These are phyloP conservation scores for Arthrobotrys sinensis DNA, from an alignment of 2,329 filamentous ascomycete genomes.

Conservation along the genomic window DNA sequence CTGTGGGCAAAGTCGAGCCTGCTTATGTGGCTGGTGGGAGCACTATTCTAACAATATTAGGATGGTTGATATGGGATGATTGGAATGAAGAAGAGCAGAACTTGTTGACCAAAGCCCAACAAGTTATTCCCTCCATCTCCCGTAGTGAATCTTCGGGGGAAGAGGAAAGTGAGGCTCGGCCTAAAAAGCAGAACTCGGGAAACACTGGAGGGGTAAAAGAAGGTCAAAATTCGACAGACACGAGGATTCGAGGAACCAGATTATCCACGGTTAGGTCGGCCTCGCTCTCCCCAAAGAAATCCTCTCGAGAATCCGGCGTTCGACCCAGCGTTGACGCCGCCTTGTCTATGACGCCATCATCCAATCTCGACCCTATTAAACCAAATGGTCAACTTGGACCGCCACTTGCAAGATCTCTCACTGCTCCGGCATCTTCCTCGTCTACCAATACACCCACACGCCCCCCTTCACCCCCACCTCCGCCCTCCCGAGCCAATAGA, in stretches of 20 bases:
- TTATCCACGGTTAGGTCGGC: conserved; percentile 30
- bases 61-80: conserved; percentile 90
- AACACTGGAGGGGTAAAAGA: conserved; percentile 15
- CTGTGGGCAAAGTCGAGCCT: conserved; percentile 87
- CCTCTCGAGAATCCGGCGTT: background rate
- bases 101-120: conserved; percentile 26
- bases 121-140: background rate
- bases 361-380: background rate
- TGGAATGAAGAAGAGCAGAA: conserved; percentile 61
- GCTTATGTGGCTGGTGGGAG: conserved; percentile 90
- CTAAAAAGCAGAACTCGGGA: background rate
- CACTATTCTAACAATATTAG: conserved; percentile 84
- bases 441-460: conserved; percentile 67
- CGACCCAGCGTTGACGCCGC: conserved; percentile 1
- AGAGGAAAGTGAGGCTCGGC: background rate
- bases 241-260: conserved; percentile 16
- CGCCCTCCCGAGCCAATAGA: conserved; percentile 71
- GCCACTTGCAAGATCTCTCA: conserved; percentile 62
- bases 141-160: conserved; percentile 10
- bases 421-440: conserved; percentile 65
- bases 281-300: conserved; percentile 45
- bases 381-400: conserved; percentile 12
- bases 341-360: conserved; percentile 20
- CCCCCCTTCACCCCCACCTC: conserved; percentile 70
- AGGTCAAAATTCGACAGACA: background rate